These are phyloP conservation scores for Hymenoscyphus albidus DNA, from an alignment of 2,329 filamentous ascomycete genomes.

Conservation along the genomic window DNA sequence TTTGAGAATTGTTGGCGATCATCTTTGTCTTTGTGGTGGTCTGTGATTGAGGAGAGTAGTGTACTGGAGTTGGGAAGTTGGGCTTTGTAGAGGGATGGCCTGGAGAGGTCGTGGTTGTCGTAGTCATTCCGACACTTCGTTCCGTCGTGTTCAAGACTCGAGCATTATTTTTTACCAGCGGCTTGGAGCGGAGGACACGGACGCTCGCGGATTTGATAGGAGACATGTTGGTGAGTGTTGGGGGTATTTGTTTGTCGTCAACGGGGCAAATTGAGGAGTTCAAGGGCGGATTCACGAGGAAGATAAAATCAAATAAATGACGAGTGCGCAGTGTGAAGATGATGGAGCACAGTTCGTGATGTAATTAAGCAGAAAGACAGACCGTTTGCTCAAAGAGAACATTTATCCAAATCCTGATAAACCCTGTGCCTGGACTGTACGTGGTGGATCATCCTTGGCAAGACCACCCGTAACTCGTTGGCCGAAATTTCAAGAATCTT, in stretches of 20 bases:
- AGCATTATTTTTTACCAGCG: conserved; percentile 8
- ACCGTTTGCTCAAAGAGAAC: background rate
- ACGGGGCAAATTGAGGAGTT: background rate
- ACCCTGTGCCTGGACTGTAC: background rate
- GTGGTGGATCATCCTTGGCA: background rate
- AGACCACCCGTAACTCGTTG: background rate
- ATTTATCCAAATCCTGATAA: background rate
- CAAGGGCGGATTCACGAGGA: background rate
- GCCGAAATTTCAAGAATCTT: background rate
- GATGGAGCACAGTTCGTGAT: background rate
- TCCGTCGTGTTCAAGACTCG: conserved; percentile 13
- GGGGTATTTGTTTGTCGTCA: background rate
- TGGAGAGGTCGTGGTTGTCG: conserved; percentile 15
- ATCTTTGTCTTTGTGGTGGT: background rate
- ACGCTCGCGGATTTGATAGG: conserved; percentile 19
- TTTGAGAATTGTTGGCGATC: background rate
- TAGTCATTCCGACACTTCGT: conserved; percentile 18
- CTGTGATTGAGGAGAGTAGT: conserved; percentile 4
- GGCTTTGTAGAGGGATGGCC: background rate
- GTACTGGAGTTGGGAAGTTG: background rate
- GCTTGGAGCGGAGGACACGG: conserved; percentile 16
- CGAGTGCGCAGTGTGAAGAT: background rate
- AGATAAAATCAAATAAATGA: no score
- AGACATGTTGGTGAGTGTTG: conserved; percentile 15
- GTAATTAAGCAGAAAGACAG: background rate